Conservation (phyloP, 345 rosid species). For the Corchorus capsularis region DNA sequence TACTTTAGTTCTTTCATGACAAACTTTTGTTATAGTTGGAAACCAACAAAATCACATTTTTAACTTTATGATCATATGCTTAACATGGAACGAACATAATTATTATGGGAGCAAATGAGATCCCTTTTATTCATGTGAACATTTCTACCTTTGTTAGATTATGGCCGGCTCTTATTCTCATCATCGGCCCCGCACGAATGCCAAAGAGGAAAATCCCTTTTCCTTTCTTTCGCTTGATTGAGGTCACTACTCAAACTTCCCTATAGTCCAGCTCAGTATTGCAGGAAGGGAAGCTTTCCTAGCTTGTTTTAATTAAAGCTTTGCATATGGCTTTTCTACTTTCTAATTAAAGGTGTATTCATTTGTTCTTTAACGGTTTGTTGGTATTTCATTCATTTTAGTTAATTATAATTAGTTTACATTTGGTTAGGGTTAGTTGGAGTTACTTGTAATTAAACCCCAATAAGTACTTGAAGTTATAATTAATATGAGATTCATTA, state of each 20-base stretch:
- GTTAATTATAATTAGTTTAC: not conserved
- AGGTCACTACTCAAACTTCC: not conserved
- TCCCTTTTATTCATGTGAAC: not conserved
- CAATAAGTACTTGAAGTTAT: not conserved
- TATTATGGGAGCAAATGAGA: not conserved
- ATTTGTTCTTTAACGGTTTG: not conserved
- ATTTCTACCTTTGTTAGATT: not conserved
- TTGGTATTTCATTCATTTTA: not conserved
- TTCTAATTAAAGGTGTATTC: not conserved
- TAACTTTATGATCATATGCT: not conserved
- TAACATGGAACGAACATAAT: not conserved
- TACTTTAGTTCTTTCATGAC: too few relatives aligned
- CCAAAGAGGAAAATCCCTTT: not conserved
- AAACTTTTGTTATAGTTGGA: not conserved
- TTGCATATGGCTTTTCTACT: not conserved
- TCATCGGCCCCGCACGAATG: conserved; percentile 2
- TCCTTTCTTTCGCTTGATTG: not conserved
- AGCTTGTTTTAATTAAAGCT: not conserved
- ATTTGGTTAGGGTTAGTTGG: not conserved
- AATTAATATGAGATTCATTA: not conserved
- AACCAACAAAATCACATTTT: not conserved
- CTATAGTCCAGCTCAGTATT: not conserved
- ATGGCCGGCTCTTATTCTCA: not conserved
- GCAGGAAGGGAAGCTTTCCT: not conserved
- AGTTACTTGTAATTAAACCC: not conserved